Base-by-base conservation (phyloP, 495 filamentous ascomycete species). In the Penicillium paradoxum region DNA sequence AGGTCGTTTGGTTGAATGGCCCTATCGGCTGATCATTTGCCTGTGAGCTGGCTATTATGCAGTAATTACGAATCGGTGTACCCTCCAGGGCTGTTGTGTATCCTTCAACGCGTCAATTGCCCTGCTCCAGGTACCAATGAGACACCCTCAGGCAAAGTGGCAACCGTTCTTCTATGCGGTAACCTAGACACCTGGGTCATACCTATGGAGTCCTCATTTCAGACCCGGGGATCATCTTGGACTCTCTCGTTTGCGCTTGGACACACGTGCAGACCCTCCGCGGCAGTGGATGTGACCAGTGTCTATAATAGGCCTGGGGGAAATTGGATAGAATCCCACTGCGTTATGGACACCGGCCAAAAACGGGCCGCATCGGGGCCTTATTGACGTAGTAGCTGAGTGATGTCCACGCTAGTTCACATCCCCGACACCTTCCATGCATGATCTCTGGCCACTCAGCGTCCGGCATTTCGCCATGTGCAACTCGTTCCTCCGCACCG, bases 361-460 rank as follows among this genome's bases (percentile, higher is more conserved):
- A 49, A 49, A 49, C 46, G 46, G 46, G 24, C 44, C 44, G 44
- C 44, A 21, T 22, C 19, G 15, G 37, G 38, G 22, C 36, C 47
- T 24, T 29, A 19, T 50, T 50, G 37, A 50, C 37, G 48, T 50
- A 50, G 45, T 34, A 30, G 44, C 29, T 45, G 13, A 30, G 22
- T 1, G 5, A 24, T 22, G n/a, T 42, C 25, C 37, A 33, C 48
- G 25, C 48, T 42, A 50, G 14, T 43, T 15, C 29, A 5, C 7
- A 34, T 9, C 19, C 38, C 37, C 27, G 39, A 14, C 10, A 22
- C 25, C 8, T 4, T 25, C 21, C n/a, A 42, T 51, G 39, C 39
- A 42, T 19, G 29, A 43, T 34, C 49, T 51, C n/a, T 24, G 49
- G 32, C 49, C 49, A 51, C 39, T 51, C 39, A 51, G 6, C 25